Base-by-base conservation (phyloP, 139 green algal species). In the Coelastrella sp. region DNA sequence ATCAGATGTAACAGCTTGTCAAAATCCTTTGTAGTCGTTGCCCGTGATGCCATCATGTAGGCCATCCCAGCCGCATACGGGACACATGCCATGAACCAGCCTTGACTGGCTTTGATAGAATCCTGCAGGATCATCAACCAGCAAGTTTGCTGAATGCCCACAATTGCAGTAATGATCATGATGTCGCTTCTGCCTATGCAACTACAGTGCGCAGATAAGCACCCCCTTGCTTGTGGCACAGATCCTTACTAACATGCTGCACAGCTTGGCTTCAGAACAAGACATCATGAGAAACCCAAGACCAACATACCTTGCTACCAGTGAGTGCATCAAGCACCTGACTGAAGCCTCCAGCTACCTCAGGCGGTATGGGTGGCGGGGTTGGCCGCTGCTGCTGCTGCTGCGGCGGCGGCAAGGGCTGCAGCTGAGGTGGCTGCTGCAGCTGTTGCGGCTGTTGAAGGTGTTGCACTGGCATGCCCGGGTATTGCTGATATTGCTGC, bases 11-110 rank as follows among this genome's bases (percentile, higher is more conserved):
- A 93, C 91, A 96, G 93, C 86, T 89, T 84, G 6, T 96, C 92
- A 68, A 94, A 94, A 24, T 96, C 93, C 15, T 56, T 8, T 0
- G 91, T 63, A 11, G 88, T 66, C 22, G 92, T 58, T 0, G 87
- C 80, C 4, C 93, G 82, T 7, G 82, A 27, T 0, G 92, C 92
- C 91, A 98, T 95, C 86, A 93, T 85, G 15, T 91, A 90, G 19
- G 94, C 96, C 91, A 99, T 93, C 15, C 94, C 95, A 7, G 88
- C 78, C 0, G 95, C 94, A 73, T 97, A 95, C 20, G 85, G 82
- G 6, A 75, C 82, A 73, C 95, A 96, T n/a, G 92, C 91, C 95
- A 99, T 94, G 89, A 99, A 98, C 97, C 97, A 99, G 12, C 89
- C 88, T 87, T 96, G 93, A 61, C 93, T 94, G 25, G 92, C 85